A percentile compares a stretch with the other conserved stretches of the same genome.
phyloP scores from a whole-genome alignment of 129 eudicot genomes.

The Lactuca sativa region DNA sequence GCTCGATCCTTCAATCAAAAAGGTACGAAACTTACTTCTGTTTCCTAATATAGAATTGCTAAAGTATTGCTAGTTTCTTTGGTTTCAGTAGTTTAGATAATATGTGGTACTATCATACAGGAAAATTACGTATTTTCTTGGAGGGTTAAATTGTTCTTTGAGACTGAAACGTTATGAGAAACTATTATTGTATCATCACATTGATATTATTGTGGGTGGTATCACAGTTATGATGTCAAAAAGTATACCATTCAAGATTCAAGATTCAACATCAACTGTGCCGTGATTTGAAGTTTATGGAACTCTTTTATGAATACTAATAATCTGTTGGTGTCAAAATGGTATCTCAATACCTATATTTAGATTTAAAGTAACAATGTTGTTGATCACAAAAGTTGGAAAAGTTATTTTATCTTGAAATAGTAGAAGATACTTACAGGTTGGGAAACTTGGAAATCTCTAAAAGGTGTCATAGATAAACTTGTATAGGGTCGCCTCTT shows the following conservation, averaged over 20 bases:
- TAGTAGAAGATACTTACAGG: no score
- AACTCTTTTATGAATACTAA: background rate
- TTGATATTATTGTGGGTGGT: background rate
- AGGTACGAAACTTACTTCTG: slow-evolving; percentile 41
- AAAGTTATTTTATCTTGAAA: no score
- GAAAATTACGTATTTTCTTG: background rate
- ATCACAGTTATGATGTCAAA: background rate
- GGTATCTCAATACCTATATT: background rate
- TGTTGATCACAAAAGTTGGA: no score
- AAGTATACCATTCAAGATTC: no score
- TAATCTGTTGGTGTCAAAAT: no score
- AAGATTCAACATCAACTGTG: background rate
- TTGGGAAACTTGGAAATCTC: no score
- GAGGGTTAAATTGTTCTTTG: background rate
- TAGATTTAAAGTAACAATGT: no score
- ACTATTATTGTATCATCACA: background rate
- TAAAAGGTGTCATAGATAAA: no score
- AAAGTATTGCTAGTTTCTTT: background rate
- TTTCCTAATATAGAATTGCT: background rate
- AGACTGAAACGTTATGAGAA: background rate
- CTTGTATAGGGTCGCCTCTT: no score
- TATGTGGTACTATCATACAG: no score
- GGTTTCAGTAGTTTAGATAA: background rate
- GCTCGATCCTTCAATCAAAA: slow-evolving; percentile 98
- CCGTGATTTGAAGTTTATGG: background rate